Conservation (phyloP, 352 stramenopile genomes). For the Pythium chondricola region DNA sequence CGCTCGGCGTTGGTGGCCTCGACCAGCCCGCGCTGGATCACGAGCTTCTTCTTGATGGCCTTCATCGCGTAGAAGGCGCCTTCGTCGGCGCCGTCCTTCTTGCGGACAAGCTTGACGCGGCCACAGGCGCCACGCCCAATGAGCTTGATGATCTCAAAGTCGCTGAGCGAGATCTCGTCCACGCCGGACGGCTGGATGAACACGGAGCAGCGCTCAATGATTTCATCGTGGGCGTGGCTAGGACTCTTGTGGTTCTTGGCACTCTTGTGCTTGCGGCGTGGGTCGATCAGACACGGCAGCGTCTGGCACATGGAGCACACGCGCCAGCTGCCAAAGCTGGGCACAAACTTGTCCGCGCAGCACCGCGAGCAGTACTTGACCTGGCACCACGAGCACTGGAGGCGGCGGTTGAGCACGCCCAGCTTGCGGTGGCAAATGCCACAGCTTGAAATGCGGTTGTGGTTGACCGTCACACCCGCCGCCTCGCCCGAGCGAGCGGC, state of each 20-base stretch:
- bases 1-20: slow-evolving; percentile 89
- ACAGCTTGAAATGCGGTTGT: slow-evolving; percentile 59
- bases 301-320: slow-evolving; percentile 76
- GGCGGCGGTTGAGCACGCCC: slow-evolving; percentile 66
- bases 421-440: slow-evolving; percentile 82
- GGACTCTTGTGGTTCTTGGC: slow-evolving; percentile 60
- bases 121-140: slow-evolving; percentile 92
- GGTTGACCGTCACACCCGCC: slow-evolving; percentile 68
- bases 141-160: slow-evolving; percentile 98
- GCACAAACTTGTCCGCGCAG: slow-evolving; percentile 84
- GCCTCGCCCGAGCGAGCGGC: slow-evolving; percentile 61
- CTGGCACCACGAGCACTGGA: slow-evolving; percentile 79
- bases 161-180: slow-evolving; percentile 63
- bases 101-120: slow-evolving; percentile 81
- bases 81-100: slow-evolving; percentile 80
- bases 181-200: slow-evolving; percentile 67
- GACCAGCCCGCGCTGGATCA: slow-evolving; percentile 84
- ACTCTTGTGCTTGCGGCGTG: slow-evolving; percentile 62
- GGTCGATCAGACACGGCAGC: slow-evolving; percentile 77
- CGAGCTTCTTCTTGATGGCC: slow-evolving; percentile 81
- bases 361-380: slow-evolving; percentile 83
- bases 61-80: slow-evolving; percentile 85
- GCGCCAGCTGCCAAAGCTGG: slow-evolving; percentile 64
- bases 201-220: slow-evolving; percentile 52
- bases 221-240: slow-evolving; percentile 15